Evolutionary conservation across 768 basidiomycete species (phyloP).

Genomic region (Lyophyllum semitale): DNA sequence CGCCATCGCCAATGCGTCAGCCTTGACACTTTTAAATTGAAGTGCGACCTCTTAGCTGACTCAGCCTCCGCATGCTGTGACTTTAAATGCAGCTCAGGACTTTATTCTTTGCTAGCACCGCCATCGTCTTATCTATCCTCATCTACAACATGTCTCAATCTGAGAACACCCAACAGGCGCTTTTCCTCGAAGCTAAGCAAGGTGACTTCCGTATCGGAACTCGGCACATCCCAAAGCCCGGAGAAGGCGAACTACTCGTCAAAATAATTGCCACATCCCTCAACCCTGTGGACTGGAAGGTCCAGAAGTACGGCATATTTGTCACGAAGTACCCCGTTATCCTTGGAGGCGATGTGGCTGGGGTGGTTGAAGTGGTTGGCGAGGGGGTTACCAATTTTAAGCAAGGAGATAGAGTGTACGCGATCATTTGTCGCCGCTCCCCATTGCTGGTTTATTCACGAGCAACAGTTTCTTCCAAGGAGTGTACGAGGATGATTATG

Average conservation of each 20-base stretch:
- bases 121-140: neutral
- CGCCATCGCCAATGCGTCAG: no score
- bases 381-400: conserved; percentile 50
- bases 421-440: neutral
- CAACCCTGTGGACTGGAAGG: conserved; percentile 55
- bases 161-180: conserved; percentile 23
- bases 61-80: neutral
- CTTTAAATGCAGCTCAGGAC: neutral
- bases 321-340: conserved; percentile 47
- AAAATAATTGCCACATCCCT: conserved; percentile 40
- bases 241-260: conserved; percentile 42
- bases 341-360: conserved; percentile 51
- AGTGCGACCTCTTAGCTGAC: neutral
- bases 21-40: no score
- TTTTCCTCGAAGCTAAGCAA: conserved; percentile 19
- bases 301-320: conserved; percentile 41
- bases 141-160: conserved; percentile 10
- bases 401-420: conserved; percentile 55
- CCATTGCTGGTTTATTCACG: no score
- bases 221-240: conserved; percentile 26
- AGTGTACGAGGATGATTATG: conserved; percentile 20
- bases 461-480: conserved; percentile 47
- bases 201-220: conserved; percentile 19
- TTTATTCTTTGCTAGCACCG: neutral
- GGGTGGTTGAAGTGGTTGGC: conserved; percentile 52